Evolutionary conservation across 192 early-diverging fungal species (phyloP).

Genomic region (Mortierella antarctica): DNA sequence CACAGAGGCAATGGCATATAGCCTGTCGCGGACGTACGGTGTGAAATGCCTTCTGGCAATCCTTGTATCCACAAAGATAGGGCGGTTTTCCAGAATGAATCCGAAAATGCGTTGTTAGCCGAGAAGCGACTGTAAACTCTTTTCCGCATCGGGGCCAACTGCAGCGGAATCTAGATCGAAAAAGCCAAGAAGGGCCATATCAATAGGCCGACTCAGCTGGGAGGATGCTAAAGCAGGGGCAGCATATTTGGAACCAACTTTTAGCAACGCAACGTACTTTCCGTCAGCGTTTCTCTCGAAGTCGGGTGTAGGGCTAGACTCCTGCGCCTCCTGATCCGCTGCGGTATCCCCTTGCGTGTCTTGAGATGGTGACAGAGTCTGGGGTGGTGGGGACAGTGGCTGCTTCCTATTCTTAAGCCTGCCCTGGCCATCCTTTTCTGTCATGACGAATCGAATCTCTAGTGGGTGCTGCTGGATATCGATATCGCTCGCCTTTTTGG

Average conservation of each 20-base stretch:
- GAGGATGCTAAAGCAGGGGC: not conserved
- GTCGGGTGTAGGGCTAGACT: slow-evolving; percentile 37
- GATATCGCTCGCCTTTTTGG: not conserved
- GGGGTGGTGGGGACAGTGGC: not conserved
- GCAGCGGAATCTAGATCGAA: slow-evolving; percentile 39
- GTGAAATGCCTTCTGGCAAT: slow-evolving; percentile 51
- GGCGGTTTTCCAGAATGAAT: slow-evolving; percentile 52
- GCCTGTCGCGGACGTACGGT: slow-evolving; percentile 13
- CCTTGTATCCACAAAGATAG: slow-evolving; percentile 50
- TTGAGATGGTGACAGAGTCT: not conserved
- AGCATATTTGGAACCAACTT: not conserved
- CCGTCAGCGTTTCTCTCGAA: slow-evolving; percentile 45
- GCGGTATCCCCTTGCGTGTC: slow-evolving; percentile 24
- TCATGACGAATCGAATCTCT: slow-evolving; percentile 43
- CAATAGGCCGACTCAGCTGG: not conserved
- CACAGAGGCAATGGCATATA: not conserved
- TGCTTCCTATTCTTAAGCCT: slow-evolving; percentile 2
- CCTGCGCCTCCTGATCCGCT: slow-evolving; percentile 20
- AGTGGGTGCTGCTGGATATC: slow-evolving; percentile 9
- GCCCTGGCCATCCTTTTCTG: slow-evolving; percentile 41
- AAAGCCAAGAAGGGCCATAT: not conserved
- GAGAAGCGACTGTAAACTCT: slow-evolving; percentile 46
- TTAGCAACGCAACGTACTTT: slow-evolving; percentile 33
- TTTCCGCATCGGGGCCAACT: slow-evolving; percentile 53
- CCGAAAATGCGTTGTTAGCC: slow-evolving; percentile 43